These are phyloP conservation scores for Hypoxylon perforatum DNA, from an alignment of 495 filamentous ascomycete species.

Conservation along the genomic window DNA sequence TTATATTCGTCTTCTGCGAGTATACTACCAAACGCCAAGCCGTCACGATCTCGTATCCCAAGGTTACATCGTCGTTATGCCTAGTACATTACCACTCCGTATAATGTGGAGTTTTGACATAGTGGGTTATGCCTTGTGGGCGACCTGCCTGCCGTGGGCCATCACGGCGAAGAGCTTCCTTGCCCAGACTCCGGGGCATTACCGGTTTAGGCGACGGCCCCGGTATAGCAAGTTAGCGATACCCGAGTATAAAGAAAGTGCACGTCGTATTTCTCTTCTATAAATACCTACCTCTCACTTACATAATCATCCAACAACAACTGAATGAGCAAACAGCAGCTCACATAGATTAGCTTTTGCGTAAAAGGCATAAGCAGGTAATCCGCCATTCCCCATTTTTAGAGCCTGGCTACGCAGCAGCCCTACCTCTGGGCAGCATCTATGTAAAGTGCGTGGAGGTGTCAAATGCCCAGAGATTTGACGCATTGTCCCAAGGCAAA, in stretches of 20 bases:
- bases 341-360: no score
- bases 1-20: slow-evolving; percentile 9
- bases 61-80: slow-evolving; percentile 16
- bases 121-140: slow-evolving; percentile 9
- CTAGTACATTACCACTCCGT: slow-evolving; percentile 18
- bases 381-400: no score
- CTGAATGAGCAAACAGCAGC: no score
- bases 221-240: not conserved
- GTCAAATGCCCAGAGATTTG: no score
- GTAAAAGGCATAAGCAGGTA: no score
- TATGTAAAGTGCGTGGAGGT: no score
- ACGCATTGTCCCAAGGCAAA: no score
- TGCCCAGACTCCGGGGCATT: not conserved
- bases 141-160: not conserved
- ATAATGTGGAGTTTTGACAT: slow-evolving; percentile 12
- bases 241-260: not conserved
- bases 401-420: no score
- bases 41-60: slow-evolving; percentile 24
- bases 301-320: no score
- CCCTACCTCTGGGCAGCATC: no score
- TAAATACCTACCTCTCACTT: no score
- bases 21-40: slow-evolving; percentile 15
- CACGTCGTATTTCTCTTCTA: no score
- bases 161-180: slow-evolving; percentile 4
- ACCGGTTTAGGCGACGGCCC: slow-evolving; percentile 4